Conservation (phyloP, 257 asterid genomes). For the Petunia secreta region DNA sequence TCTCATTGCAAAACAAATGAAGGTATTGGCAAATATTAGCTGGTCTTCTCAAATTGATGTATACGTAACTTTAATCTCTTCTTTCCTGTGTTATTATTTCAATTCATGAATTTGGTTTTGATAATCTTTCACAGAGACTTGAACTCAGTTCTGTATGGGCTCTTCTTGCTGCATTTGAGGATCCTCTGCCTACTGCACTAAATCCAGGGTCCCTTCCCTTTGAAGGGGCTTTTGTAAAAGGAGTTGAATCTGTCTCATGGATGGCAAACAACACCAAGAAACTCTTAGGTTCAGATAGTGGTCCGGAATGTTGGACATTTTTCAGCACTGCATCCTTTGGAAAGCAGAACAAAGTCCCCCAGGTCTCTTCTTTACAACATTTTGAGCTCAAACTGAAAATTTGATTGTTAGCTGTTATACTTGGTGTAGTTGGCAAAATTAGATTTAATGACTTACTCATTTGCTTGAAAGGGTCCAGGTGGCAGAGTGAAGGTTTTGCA, state of each 20-base stretch:
- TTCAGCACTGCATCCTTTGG: conserved; percentile 83
- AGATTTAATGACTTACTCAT: not conserved
- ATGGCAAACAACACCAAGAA: conserved; percentile 81
- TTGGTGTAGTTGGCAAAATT: not conserved
- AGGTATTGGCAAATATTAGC: conserved; percentile 51
- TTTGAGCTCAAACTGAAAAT: conserved; percentile 3
- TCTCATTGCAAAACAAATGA: conserved; percentile 92
- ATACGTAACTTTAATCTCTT: conserved; percentile 8
- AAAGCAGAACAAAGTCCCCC: conserved; percentile 89
- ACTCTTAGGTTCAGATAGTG: conserved; percentile 56
- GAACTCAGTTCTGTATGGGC: conserved; percentile 95
- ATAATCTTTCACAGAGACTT: conserved; percentile 59
- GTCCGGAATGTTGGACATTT: conserved; percentile 90
- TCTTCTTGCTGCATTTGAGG: conserved; percentile 88
- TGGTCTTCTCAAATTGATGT: not conserved
- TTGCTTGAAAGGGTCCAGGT: not conserved
- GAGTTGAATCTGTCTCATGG: conserved; percentile 90
- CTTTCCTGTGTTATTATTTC: conserved; percentile 6
- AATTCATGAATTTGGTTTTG: conserved; percentile 28
- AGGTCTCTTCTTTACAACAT: conserved; percentile 48
- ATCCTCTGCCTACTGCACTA: conserved; percentile 70
- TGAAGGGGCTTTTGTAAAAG: conserved; percentile 93
- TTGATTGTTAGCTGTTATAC: too few relatives aligned
- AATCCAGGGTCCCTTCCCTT: conserved; percentile 47
- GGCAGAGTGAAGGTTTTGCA: not conserved